Evolutionary conservation across 192 early-diverging fungal species (phyloP).

Genomic region (Backusella liffmaniae): DNA sequence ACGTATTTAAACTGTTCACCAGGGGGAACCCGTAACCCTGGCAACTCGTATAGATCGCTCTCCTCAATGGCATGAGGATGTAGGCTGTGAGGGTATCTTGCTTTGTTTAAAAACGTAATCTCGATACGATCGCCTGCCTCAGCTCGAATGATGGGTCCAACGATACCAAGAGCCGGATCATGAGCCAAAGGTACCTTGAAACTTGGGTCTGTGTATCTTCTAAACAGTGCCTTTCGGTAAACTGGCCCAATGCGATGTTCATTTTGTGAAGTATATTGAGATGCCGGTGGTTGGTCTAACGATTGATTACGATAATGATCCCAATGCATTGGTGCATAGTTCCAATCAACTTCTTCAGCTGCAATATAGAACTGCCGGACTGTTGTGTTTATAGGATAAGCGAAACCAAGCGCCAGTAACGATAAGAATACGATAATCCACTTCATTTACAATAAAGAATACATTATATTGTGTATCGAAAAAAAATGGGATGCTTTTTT

Average conservation of each 20-base stretch:
- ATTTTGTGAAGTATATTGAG: constrained; percentile 29
- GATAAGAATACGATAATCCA: constrained; percentile 1
- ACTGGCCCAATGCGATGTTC: constrained; percentile 30
- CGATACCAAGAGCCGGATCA: constrained; percentile 29
- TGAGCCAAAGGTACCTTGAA: constrained; percentile 34
- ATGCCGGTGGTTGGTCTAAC: constrained; percentile 18
- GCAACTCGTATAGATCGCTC: background rate
- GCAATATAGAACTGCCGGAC: constrained; percentile 41
- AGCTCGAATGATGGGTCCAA: constrained; percentile 42
- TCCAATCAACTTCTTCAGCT: constrained; percentile 43
- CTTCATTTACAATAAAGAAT: background rate
- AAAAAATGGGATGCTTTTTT: background rate
- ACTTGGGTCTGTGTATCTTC: constrained; percentile 34
- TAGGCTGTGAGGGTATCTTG: constrained; percentile 23
- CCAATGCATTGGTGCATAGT: constrained; percentile 42
- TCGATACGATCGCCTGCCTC: constrained; percentile 36
- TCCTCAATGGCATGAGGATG: constrained; percentile 33
- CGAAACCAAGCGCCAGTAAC: background rate
- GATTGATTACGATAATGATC: constrained; percentile 37
- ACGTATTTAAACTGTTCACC: constrained; percentile 31
- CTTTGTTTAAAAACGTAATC: constrained; percentile 35
- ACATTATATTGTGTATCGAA: background rate
- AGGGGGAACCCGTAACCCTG: constrained; percentile 17
- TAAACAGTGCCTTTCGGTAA: constrained; percentile 41
- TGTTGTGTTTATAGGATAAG: background rate